Evolutionary conservation across 2,329 filamentous ascomycete species (phyloP).

Genomic region (Colletotrichum godetiae): DNA sequence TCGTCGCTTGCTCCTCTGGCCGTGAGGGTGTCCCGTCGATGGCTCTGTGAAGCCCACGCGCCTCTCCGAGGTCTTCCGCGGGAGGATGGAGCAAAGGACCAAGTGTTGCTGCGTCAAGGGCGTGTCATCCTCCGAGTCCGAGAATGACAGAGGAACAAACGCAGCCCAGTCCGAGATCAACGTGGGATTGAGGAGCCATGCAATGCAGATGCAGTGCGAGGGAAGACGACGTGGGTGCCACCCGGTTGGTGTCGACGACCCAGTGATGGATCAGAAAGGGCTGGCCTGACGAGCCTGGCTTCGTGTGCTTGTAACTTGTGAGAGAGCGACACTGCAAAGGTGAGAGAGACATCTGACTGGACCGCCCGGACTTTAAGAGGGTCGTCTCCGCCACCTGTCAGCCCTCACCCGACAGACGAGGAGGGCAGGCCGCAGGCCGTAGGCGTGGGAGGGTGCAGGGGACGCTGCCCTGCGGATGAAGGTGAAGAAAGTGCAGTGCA

Average conservation of each 20-base stretch:
- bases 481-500: conserved; percentile 2
- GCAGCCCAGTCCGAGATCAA: conserved; percentile 13
- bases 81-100: background rate
- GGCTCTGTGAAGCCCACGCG: conserved; percentile 1
- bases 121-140: conserved; percentile 31
- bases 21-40: background rate
- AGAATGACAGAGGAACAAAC: background rate
- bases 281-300: background rate
- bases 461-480: conserved; percentile 3
- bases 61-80: background rate
- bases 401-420: conserved; percentile 30
- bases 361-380: conserved; percentile 18
- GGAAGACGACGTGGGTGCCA: conserved; percentile 29
- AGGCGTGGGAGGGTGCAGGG: background rate
- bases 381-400: background rate
- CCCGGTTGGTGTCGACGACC: conserved; percentile 27
- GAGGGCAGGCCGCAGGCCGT: background rate
- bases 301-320: too few relatives aligned
- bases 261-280: background rate
- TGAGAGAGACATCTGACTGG: conserved; percentile 5
- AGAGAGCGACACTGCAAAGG: background rate
- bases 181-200: conserved; percentile 12
- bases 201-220: conserved; percentile 21
- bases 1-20: conserved; percentile 7
- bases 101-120: conserved; percentile 27